phyloP scores from a whole-genome alignment of 371 early-diverging fungal species.

The Circinella minor region DNA sequence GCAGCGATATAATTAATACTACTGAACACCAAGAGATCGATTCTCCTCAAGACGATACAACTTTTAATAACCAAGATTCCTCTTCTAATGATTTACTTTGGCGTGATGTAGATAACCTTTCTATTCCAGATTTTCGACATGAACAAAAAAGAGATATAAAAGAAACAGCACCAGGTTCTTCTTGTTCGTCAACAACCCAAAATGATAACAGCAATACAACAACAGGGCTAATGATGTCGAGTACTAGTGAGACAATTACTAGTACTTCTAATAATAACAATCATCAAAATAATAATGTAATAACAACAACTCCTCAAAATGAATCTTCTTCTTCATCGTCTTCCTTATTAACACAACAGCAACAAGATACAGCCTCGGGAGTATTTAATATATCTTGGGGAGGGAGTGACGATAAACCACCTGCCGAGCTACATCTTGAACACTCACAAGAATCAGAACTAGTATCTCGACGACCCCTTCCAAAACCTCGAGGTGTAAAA shows the following conservation, averaged over 20 bases:
- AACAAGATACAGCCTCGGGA: neutral
- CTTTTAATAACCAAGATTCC: neutral
- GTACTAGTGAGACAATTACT: neutral
- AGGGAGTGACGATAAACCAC: conserved; percentile 51
- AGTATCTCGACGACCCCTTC: conserved; percentile 33
- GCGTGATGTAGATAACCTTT: conserved; percentile 6
- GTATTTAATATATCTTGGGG: conserved; percentile 58
- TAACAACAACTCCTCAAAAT: neutral
- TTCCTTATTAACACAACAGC: neutral
- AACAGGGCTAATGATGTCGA: neutral
- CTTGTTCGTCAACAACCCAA: neutral
- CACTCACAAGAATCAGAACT: conserved; percentile 11
- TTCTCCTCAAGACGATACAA: neutral
- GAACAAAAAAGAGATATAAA: neutral
- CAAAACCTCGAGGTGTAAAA: conserved; percentile 52
- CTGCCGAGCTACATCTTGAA: conserved; percentile 36
- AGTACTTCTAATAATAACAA: neutral
- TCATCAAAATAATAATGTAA: neutral
- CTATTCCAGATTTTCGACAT: conserved; percentile 1
- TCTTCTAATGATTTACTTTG: conserved; percentile 2
- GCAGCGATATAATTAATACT: neutral
- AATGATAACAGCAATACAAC: neutral
- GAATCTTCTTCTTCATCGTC: neutral
- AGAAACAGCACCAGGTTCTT: neutral
- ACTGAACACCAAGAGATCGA: neutral